phyloP scores from a whole-genome alignment of 1,284 basidiomycete species.

The Kwoniella shivajii region DNA sequence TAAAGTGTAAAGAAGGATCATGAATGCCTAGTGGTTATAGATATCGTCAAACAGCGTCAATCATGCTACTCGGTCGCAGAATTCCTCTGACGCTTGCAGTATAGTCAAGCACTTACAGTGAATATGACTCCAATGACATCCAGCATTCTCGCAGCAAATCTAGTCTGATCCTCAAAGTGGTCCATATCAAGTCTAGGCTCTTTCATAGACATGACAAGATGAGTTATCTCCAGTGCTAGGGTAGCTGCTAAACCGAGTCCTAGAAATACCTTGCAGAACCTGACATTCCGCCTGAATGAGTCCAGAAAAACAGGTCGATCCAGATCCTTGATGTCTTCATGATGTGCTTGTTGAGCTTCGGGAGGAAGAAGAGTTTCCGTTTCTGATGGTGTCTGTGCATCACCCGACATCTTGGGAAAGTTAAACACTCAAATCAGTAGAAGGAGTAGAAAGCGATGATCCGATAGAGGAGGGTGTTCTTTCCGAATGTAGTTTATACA shows the following conservation, averaged over 20 bases:
- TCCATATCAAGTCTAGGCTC: background rate
- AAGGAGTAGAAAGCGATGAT: no score
- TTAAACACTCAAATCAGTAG: no score
- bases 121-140: conserved; percentile 2
- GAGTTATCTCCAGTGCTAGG: conserved; percentile 16
- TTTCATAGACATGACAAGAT: conserved; percentile 3
- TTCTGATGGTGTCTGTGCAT: conserved; percentile 12
- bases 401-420: background rate
- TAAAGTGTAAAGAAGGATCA: conserved; percentile 5
- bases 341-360: background rate
- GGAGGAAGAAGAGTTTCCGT: conserved; percentile 22
- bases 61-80: no score
- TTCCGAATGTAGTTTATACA: no score
- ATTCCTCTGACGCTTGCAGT: no score
- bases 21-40: background rate
- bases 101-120: conserved; percentile 4
- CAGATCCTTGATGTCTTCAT: conserved; percentile 1
- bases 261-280: conserved; percentile 19
- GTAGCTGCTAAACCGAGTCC: conserved; percentile 12
- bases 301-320: conserved; percentile 29
- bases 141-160: background rate
- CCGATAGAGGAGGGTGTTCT: no score
- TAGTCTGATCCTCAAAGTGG: background rate
- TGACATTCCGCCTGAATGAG: conserved; percentile 26
- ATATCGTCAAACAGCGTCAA: background rate